Base-by-base conservation (phyloP, 2,329 filamentous ascomycete genomes). In the Sclerotinia trifoliorum region DNA sequence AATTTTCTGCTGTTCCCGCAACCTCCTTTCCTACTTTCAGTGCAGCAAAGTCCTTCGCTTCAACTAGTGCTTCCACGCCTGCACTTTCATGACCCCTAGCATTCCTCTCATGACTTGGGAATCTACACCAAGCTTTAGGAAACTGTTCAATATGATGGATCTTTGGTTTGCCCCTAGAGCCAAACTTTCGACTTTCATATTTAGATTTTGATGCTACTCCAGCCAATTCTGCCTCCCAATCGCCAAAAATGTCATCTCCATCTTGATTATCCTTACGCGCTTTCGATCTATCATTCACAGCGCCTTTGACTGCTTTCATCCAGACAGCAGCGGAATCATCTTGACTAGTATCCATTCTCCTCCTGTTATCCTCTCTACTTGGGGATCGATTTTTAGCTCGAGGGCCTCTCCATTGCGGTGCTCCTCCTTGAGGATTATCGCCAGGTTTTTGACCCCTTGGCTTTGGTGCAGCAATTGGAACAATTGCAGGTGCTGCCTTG, bases 91-190 rank as follows among this genome's bases (percentile, higher is more conserved):
- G 46, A 42, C 60, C 70, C 42, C 75, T 70, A 57, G 73, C 71
- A n/a, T 69, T 48, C 2, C 75, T 73, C 55, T 68, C 70, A 48
- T 77, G 74, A 42, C 72, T 76, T 5, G 73, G 71, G 56, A 70
- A 77, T 26, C 70, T 69, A 51, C 75, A 71, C 76, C 76, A 77
- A 13, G 71, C 68, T 10, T 68, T 68, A 21, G 76, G 76, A 65
- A 72, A 76, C 15, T 65, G 66, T 52, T 65, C 63, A 48, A 63
- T 63, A 2, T 67, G 54, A 29, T 46, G 66, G 55, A 49, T 67
- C 69, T 54, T 70, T 60, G n/a, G 72, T 69, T 26, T 72, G 66
- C 73, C 74, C 70, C 58, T 75, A 72, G 32, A 70, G 68, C 39
- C 74, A 71, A 42, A 72, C 70, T 46, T 70, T 24, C 60, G 74